Evolutionary conservation across 306 rosid genomes (phyloP).

Genomic region (Abrus precatorius): DNA sequence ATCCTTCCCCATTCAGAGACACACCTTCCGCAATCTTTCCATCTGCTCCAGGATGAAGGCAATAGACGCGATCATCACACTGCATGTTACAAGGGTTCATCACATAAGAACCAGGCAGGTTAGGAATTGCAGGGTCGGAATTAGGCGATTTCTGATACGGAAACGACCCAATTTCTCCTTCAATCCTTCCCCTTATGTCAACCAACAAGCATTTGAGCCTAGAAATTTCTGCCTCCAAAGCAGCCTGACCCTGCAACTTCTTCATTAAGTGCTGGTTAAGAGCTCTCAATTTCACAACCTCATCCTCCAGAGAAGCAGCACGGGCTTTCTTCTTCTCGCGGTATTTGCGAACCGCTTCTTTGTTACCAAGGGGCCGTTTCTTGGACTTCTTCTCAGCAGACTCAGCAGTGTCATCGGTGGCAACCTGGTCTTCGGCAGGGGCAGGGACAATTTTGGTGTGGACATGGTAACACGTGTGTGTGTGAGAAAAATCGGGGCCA

Average conservation of each 20-base stretch:
- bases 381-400: slow-evolving; percentile 78
- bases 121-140: slow-evolving; percentile 52
- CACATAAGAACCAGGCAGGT: slow-evolving; percentile 61
- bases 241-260: slow-evolving; percentile 90
- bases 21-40: slow-evolving; percentile 63
- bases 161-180: slow-evolving; percentile 93
- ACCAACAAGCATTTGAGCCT: slow-evolving; percentile 98
- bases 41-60: slow-evolving; percentile 71
- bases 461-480: slow-evolving; percentile 95
- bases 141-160: slow-evolving; percentile 80
- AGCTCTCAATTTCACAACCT: slow-evolving; percentile 81
- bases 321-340: slow-evolving; percentile 97
- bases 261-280: slow-evolving; percentile 86
- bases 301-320: slow-evolving; percentile 90
- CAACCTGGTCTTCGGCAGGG: slow-evolving; percentile 67
- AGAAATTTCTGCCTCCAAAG: slow-evolving; percentile 88
- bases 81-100: slow-evolving; percentile 90
- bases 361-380: slow-evolving; percentile 81
- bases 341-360: slow-evolving; percentile 94
- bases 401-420: slow-evolving; percentile 84
- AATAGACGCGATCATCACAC: slow-evolving; percentile 82
- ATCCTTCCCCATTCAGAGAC: slow-evolving; percentile 57
- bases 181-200: slow-evolving; percentile 95
- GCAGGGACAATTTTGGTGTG: slow-evolving; percentile 89
- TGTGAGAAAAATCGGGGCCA: slow-evolving; percentile 90